These are phyloP conservation scores for Neltuma alba DNA, from an alignment of 306 rosid species.

Conservation along the genomic window DNA sequence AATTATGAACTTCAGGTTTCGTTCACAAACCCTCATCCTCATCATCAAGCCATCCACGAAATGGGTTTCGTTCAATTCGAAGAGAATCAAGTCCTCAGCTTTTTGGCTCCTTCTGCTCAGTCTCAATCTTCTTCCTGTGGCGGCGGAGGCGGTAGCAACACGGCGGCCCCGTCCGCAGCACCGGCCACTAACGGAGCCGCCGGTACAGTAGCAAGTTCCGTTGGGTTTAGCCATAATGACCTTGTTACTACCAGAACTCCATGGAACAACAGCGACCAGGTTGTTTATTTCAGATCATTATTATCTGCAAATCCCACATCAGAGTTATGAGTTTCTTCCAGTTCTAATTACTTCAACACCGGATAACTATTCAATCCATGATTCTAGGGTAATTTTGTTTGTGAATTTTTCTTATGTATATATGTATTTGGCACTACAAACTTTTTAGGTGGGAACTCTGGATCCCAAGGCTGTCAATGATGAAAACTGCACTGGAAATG, in stretches of 20 bases:
- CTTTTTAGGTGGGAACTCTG: conserved; percentile 58
- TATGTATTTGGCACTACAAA: conserved; percentile 4
- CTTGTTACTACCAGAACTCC: conserved; percentile 54
- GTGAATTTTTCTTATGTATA: not conserved
- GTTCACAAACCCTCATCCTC: conserved; percentile 55
- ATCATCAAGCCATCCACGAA: conserved; percentile 49
- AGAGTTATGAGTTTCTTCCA: not conserved
- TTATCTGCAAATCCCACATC: not conserved
- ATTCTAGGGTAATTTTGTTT: conserved; percentile 38
- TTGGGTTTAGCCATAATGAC: conserved; percentile 55
- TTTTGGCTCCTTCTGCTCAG: conserved; percentile 61
- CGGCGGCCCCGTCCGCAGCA: not conserved
- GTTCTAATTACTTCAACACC: not conserved
- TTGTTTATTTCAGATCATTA: conserved; percentile 19
- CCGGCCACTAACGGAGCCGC: conserved; percentile 23
- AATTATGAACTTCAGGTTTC: conserved; percentile 71
- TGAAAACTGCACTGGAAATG: conserved; percentile 74
- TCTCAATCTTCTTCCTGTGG: conserved; percentile 37
- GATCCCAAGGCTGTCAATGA: conserved; percentile 74
- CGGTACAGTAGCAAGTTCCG: conserved; percentile 12
- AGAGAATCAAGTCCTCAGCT: conserved; percentile 79
- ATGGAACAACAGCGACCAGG: conserved; percentile 80
- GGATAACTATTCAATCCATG: not conserved
- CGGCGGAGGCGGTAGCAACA: not conserved
- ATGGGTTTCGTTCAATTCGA: conserved; percentile 85